A percentile compares a stretch with the other conserved stretches of the same genome.
These are phyloP conservation scores for Antrodiella citrinella DNA, from an alignment of 768 basidiomycete genomes.

Conservation along the genomic window DNA sequence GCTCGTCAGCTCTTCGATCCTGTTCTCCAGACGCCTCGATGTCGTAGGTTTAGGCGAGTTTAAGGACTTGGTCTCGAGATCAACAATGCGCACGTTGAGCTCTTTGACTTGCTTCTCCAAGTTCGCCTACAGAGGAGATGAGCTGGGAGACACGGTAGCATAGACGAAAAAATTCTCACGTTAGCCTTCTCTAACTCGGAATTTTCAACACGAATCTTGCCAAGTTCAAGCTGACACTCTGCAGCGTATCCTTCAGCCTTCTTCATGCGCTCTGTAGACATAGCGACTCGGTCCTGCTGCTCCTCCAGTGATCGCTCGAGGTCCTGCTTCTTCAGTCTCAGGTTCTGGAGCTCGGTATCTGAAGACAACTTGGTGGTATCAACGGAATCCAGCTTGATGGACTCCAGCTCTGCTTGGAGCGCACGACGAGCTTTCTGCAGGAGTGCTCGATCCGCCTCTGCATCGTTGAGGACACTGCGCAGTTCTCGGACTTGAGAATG, in stretches of 20 bases:
- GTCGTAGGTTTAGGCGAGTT: conserved; percentile 51
- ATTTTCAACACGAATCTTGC: conserved; percentile 72
- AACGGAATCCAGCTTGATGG: conserved; percentile 67
- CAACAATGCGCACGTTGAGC: conserved; percentile 72
- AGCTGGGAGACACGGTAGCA: no score
- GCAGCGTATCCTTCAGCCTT: conserved; percentile 71
- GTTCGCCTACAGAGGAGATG: conserved; percentile 48
- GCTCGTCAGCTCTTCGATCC: conserved; percentile 64
- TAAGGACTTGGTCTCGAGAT: conserved; percentile 75
- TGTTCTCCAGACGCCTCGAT: conserved; percentile 55
- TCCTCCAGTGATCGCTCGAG: conserved; percentile 72
- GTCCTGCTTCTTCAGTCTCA: conserved; percentile 77
- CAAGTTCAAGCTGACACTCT: conserved; percentile 70
- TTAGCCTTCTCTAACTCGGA: conserved; percentile 73
- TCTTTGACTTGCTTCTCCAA: conserved; percentile 85
- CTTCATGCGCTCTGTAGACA: conserved; percentile 72
- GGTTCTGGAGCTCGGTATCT: conserved; percentile 65
- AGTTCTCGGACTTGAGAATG: conserved; percentile 84
- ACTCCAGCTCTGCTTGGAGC: conserved; percentile 72
- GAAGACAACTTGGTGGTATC: conserved; percentile 64
- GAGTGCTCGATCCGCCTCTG: conserved; percentile 71
- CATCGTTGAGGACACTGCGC: conserved; percentile 73
- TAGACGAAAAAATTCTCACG: conserved; percentile 33
- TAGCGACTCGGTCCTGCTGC: conserved; percentile 62
- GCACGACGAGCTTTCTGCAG: conserved; percentile 78